These are phyloP conservation scores for Curvularia eragrostidis DNA, from an alignment of 2,329 filamentous ascomycete species.

Conservation along the genomic window DNA sequence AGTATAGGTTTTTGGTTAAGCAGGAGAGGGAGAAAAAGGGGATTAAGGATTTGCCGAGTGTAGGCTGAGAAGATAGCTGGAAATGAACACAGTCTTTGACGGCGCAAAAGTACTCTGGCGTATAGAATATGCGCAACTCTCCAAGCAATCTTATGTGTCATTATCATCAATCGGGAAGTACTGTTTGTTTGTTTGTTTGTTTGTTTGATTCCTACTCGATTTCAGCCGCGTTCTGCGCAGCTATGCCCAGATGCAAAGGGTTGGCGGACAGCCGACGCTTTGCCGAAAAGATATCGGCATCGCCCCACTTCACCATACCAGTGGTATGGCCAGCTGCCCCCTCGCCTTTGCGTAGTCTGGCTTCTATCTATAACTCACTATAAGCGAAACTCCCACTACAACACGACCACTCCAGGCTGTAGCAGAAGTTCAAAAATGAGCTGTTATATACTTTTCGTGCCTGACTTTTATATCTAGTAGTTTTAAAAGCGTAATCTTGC, in stretches of 20 bases:
- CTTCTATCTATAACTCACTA: not conserved
- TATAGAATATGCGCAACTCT: not conserved
- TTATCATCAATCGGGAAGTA: not conserved
- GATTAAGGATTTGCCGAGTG: slow-evolving; percentile 1
- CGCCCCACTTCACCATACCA: not conserved
- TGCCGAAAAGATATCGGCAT: not conserved
- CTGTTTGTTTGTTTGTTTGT: not conserved
- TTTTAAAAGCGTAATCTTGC: too few species aligned
- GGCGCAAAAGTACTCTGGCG: not conserved
- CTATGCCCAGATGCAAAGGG: not conserved
- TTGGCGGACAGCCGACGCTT: not conserved
- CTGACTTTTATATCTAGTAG: too few species aligned
- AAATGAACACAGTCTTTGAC: slow-evolving; percentile 1
- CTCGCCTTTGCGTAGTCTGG: not conserved
- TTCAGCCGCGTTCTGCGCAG: not conserved
- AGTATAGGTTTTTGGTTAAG: slow-evolving; percentile 62
- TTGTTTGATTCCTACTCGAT: not conserved
- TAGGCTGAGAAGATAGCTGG: slow-evolving; percentile 1
- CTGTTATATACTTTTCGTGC: too few species aligned
- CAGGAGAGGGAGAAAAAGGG: slow-evolving; percentile 20
- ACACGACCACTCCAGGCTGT: too few species aligned
- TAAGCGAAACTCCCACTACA: too few species aligned
- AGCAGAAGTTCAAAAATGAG: too few species aligned
- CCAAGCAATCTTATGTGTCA: not conserved
- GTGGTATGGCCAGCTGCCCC: not conserved